Evolutionary conservation across 192 early-diverging fungal genomes (phyloP), one percentile per base, ranked within the genome.

Genomic region (Umbelopsis ramanniana): DNA sequence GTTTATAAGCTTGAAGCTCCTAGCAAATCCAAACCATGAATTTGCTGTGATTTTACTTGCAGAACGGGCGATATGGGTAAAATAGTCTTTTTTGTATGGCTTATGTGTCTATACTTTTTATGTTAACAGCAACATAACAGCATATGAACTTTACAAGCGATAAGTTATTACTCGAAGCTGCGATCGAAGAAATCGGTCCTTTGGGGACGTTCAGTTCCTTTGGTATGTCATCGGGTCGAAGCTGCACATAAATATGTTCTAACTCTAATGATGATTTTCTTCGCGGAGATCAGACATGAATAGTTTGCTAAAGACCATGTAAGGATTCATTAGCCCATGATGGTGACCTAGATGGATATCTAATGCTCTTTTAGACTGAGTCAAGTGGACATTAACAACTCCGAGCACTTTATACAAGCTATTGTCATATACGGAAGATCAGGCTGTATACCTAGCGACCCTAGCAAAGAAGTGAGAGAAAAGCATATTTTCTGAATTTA

Each of bases 101-200:
- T 21, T 15, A 37, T 63, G 4, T 63, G 17, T 7, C 11, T 43
- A 43, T 11, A 43, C 3, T 43, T 43, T 12, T 43, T 12, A 43
- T 7, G 0, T 29, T 63, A 38, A 54, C 8, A 11, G 2, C 4
- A 22, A 26, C 0, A 54, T 26, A 1, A 8, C 14, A 54, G 57
- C 57, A 63, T 37, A 63, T 63, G 57, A 63, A 63, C n/a, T 63
- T 63, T 19, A 63, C 57, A 5, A 63, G n/a, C 29, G 57, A 63
- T 15, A 63, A 63, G 33, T 37, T 63, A 37, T 29, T 63, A 6
- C 57, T 63, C 3, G 29, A 63, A 63, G 26, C 26, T 12, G 57
- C 57, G 4, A 63, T 63, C 4, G 57, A 63, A 63, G 57, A 63
- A 37, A 63, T 63, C 17, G 57, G 57, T 37, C 57, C 33, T 0